Evolutionary conservation across 208 protist genomes (phyloP), one percentile per base, ranked within the genome.

Genomic region (Phytomonas sp.): DNA sequence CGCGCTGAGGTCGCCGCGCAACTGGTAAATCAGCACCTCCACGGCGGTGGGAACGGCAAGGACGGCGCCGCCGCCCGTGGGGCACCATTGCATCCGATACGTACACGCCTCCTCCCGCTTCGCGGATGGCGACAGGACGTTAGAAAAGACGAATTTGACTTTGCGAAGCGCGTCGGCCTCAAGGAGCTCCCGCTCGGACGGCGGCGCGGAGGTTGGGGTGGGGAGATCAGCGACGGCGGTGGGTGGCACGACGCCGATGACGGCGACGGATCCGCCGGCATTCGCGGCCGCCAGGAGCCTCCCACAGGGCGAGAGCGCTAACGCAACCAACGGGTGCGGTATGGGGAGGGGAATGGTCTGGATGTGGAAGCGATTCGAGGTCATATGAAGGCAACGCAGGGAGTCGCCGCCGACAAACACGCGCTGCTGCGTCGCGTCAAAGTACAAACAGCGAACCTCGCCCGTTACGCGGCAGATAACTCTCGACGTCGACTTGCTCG

Each of bases 381-480:
- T 26, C 82, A 93, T 88, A 29, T 79, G 67, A 17, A 96, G 78
- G 64, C 81, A 90, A 29, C 87, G 85, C 28, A 96, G 79, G 4
- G 87, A 92, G 75, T 96, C 88, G 13, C 90, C 90, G n/a, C 75
- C 90, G 67, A 93, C 83, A 66, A 92, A 93, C n/a, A 92, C 66
- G 40, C 88, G 85, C 0, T 76, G 77, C 56, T 77, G 77, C 64
- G 73, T 71, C 0, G 69, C 68, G 70, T 96, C 87, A 71, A 93
- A 82, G 32, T 80, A 61, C 46, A 96, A 62, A 65, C 77, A 88
- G 40, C 87, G 85, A 61, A 96, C 69, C 73, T 93, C 85, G 13
- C 90, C 90, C 1, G 85, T 93, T 8, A 96, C 82, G 28, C 83
- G 77, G 73, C 90, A 96, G 23, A 92, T 75, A 7, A 88, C 80